phyloP scores from a whole-genome alignment of 345 rosid species.

The Acer yangbiense region DNA sequence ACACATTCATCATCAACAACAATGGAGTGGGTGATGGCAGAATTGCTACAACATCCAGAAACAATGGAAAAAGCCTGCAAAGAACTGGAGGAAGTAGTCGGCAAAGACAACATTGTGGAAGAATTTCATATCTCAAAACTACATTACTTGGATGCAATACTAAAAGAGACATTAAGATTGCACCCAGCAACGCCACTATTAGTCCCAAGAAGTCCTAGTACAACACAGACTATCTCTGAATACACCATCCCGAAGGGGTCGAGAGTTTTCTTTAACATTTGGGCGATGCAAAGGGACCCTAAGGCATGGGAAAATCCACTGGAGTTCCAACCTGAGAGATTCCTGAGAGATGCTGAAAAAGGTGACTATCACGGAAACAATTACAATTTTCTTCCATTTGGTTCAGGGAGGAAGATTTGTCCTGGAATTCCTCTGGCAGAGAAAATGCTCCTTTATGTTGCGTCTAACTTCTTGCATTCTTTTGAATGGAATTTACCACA shows the following conservation, averaged over 20 bases:
- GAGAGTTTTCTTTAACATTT: slow-evolving; percentile 5
- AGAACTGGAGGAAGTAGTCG: slow-evolving; percentile 21
- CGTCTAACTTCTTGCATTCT: slow-evolving; percentile 5
- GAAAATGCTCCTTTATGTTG: neutral
- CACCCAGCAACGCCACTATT: slow-evolving; percentile 21
- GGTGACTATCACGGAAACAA: no score
- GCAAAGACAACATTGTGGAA: slow-evolving; percentile 20
- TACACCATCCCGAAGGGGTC: neutral
- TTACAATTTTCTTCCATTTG: no score
- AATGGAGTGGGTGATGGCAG: slow-evolving; percentile 27
- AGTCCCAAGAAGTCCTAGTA: slow-evolving; percentile 2
- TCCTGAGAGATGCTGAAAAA: no score
- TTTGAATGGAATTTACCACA: slow-evolving; percentile 8
- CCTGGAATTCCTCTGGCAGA: slow-evolving; percentile 20
- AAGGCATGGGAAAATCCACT: slow-evolving; percentile 11
- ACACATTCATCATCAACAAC: slow-evolving; percentile 19
- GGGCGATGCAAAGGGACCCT: slow-evolving; percentile 19
- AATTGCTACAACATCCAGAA: slow-evolving; percentile 13
- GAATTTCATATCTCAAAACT: slow-evolving; percentile 16
- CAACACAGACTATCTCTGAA: neutral
- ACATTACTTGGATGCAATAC: slow-evolving; percentile 6
- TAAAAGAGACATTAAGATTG: slow-evolving; percentile 18
- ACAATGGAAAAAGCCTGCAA: slow-evolving; percentile 4
- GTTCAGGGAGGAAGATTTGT: no score
- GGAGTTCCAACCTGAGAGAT: slow-evolving; percentile 17